Percentiles rank a stretch among this genome's conserved stretches.
These are phyloP conservation scores for Medicago truncatula DNA, from an alignment of 306 rosid species.

Conservation along the genomic window DNA sequence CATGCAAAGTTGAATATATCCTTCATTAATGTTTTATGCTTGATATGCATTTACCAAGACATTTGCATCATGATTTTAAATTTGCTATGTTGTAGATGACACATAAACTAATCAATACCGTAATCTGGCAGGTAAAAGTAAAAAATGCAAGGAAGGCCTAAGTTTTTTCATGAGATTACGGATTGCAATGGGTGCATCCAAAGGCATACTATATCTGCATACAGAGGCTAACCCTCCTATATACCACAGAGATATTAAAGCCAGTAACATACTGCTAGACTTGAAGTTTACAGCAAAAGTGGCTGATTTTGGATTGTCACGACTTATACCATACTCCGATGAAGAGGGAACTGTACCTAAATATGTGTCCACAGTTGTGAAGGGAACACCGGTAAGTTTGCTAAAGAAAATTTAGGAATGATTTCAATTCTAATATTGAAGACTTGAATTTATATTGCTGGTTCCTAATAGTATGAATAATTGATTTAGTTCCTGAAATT, in stretches of 20 bases:
- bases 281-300: constrained; percentile 73
- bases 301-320: constrained; percentile 92
- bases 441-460: background rate
- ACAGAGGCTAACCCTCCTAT: constrained; percentile 95
- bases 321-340: constrained; percentile 74
- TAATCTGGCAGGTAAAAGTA: constrained; percentile 59
- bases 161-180: constrained; percentile 63
- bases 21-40: too few relatives aligned
- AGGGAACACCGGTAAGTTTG: constrained; percentile 89
- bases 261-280: constrained; percentile 88
- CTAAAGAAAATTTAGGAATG: constrained; percentile 8
- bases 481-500: too few relatives aligned
- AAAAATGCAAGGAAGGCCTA: constrained; percentile 50
- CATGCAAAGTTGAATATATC: too few relatives aligned
- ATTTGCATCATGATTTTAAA: background rate
- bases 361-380: constrained; percentile 87
- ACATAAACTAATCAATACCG: constrained; percentile 24
- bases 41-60: too few relatives aligned
- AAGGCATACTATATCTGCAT: constrained; percentile 86
- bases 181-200: constrained; percentile 84
- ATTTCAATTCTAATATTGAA: constrained; percentile 21
- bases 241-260: constrained; percentile 90
- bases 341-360: constrained; percentile 65
- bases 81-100: constrained; percentile 27
- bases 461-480: too few relatives aligned